phyloP scores from a whole-genome alignment of 345 rosid genomes.

The Lepidium didymum region DNA sequence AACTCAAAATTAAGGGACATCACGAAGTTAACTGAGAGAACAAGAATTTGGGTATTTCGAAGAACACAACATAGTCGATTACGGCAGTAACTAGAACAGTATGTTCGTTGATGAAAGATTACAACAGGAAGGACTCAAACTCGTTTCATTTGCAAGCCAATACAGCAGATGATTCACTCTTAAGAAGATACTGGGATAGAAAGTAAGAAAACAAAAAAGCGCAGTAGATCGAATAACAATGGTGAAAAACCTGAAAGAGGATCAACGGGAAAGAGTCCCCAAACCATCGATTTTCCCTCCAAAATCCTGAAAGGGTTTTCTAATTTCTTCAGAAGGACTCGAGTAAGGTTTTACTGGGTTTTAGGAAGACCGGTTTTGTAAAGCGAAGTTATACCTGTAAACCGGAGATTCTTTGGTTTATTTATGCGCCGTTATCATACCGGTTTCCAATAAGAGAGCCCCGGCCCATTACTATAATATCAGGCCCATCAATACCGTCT shows the following conservation, averaged over 20 bases:
- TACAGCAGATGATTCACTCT: neutral
- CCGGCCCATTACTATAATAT: neutral
- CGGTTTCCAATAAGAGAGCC: neutral
- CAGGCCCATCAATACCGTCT: neutral
- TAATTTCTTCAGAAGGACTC: neutral
- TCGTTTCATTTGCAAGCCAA: slow-evolving; percentile 7
- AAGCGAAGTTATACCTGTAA: neutral
- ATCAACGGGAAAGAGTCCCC: slow-evolving; percentile 72
- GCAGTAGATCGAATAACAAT: neutral
- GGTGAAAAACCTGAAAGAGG: slow-evolving; percentile 49
- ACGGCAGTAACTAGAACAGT: neutral
- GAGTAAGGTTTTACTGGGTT: neutral
- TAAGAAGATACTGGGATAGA: neutral
- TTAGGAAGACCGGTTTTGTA: neutral
- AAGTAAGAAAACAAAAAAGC: neutral
- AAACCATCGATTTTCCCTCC: slow-evolving; percentile 48
- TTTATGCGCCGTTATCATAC: neutral
- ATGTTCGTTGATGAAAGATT: neutral
- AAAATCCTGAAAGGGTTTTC: slow-evolving; percentile 5
- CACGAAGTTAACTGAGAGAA: neutral
- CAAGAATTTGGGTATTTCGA: neutral
- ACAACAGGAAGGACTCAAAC: neutral
- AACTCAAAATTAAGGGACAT: neutral
- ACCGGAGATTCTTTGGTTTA: neutral
- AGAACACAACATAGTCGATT: neutral